Evolutionary conservation across 371 early-diverging fungal species (phyloP), one percentile per base, ranked within the genome.

Genomic region (Zancudomyces culisetae): DNA sequence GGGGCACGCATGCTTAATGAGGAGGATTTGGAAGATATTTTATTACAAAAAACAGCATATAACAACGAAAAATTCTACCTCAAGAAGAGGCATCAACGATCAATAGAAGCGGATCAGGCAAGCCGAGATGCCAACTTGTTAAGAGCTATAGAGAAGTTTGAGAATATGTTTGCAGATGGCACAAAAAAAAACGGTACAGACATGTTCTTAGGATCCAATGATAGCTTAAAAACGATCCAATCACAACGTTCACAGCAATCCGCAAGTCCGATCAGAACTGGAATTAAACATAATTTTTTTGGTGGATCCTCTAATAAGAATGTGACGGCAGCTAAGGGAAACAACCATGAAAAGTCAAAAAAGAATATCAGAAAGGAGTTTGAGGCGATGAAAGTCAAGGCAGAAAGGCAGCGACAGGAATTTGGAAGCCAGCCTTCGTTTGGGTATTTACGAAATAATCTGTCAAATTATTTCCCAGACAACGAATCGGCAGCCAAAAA

Each of bases 391-490:
- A n/a, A n/a, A n/a, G n/a, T n/a, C n/a, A n/a, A n/a, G n/a, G n/a
- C n/a, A n/a, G n/a, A n/a, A n/a, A n/a, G n/a, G n/a, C n/a, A n/a
- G n/a, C n/a, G n/a, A n/a, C n/a, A n/a, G n/a, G n/a, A n/a, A n/a
- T 89, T 95, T 62, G 91, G 90, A 28, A 87, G 90, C 62, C 83
- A 94, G 10, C 96, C 96, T 1, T 87, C 90, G 0, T 86, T 87
- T 1, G 90, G 88, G 62, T 68, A 85, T 43, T 90, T 95, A 60
- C 79, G 82, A 6, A 79, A 78, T 55, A 82, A 92, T 57, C 69
- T 95, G 27, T 77, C 79, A 27, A 77, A 84, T 42, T 96, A 85
- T 60, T 93, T 96, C 62, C 94, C 94, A 2, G 69, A 66, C 24
- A 68, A 68, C 39, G 69, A 68, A 51, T 62, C 61, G 0, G 54